Percentiles rank a stretch among this genome's conserved stretches.
Evolutionary conservation across 192 early-diverging fungal species (phyloP).

Genomic region (Dispira parvispora): DNA sequence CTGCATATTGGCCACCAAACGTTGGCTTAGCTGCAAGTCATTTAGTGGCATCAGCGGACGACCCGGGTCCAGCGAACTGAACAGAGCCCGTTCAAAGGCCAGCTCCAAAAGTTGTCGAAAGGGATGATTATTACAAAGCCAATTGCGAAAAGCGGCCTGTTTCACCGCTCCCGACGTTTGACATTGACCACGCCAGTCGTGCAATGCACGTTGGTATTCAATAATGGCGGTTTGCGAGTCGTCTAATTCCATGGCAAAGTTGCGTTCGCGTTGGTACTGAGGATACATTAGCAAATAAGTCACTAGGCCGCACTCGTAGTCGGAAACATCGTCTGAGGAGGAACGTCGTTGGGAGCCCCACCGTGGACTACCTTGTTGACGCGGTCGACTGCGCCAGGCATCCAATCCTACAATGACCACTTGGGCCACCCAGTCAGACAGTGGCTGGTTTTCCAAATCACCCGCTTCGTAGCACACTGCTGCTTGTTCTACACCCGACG

Average conservation of each 20-base stretch:
- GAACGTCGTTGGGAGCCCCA: background rate
- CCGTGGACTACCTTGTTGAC: background rate
- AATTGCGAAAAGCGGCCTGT: constrained; percentile 14
- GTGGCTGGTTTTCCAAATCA: background rate
- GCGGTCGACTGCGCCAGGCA: background rate
- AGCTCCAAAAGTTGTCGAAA: constrained; percentile 17
- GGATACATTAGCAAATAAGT: background rate
- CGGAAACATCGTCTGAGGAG: background rate
- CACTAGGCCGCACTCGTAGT: background rate
- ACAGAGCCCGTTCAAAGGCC: constrained; percentile 14
- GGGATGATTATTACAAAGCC: constrained; percentile 15
- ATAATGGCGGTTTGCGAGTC: no score
- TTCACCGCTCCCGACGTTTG: constrained; percentile 11
- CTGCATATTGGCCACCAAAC: background rate
- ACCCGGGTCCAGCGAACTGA: constrained; percentile 10
- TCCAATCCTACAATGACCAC: background rate
- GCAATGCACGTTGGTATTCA: background rate
- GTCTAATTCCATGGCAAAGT: background rate
- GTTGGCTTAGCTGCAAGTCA: background rate
- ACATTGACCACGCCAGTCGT: constrained; percentile 12
- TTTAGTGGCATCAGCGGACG: background rate
- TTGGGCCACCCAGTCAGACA: constrained; percentile 4
- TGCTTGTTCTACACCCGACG: constrained; percentile 2
- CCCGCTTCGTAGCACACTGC: background rate
- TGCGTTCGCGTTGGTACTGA: background rate